Evolutionary conservation across 345 rosid genomes (phyloP), one percentile per base, ranked within the genome.

Genomic region (Aegle marmelos): DNA sequence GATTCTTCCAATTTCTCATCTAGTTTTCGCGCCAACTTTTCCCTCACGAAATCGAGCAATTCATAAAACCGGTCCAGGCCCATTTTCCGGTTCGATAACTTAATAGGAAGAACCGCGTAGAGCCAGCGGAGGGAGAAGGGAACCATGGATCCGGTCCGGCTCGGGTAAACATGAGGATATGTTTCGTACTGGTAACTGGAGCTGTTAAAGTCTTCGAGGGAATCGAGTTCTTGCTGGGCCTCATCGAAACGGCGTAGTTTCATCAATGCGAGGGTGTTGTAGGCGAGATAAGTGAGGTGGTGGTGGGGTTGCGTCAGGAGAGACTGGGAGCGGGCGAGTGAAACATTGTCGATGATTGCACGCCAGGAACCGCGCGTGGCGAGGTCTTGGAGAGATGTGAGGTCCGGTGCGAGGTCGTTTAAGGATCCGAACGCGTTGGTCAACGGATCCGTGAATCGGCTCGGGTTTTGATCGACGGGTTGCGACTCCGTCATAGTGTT

Each of bases 61-160:
- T 71, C 16, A 67, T 96, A 96, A 77, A 91, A 81, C 48, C 99
- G 90, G 81, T 94, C 99, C 41, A 90, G 77, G 1, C 97, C 97
- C 56, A 88, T 87, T 70, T 83, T 90, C 21, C 94, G 93, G 34
- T 83, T 85, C 11, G 90, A 93, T 14, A 89, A 68, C 79, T 90
- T 96, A 19, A 85, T 78, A 0, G 95, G 98, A 21, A 94, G 67
- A 64, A 94, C 77, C 39, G 95, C 93, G 50, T 91, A 85, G 59
- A 96, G 87, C 95, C 95, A 96, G 60, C 98, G 93, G 33, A 96
- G 87, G 48, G 88, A 79, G 89, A 96, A 96, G 39, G 99, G 99
- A 24, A 94, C 90, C 98, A 96, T 92, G 36, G 99, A 96, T 21
- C 99, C 99, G 4, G 80, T 79, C 57, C 95, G 89, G 77, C 83